phyloP scores from a whole-genome alignment of 140 eudicot species.

The Erigeron philadelphicus region DNA sequence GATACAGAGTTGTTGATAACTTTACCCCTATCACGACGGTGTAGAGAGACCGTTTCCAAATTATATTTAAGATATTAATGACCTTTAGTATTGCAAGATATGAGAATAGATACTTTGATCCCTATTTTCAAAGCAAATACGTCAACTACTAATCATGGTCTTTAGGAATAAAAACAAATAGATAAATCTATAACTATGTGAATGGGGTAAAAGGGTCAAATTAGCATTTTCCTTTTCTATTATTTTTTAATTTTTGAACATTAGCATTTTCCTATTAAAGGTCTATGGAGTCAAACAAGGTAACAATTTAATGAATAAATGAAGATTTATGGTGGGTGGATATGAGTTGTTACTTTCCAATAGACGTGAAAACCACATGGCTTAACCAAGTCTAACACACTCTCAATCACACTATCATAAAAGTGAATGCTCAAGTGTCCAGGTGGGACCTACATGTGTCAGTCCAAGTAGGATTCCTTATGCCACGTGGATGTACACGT shows the following conservation, averaged over 20 bases:
- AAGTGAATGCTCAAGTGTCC: constrained; percentile 8
- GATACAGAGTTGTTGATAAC: too few species aligned
- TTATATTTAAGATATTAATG: too few species aligned
- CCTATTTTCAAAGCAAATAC: too few species aligned
- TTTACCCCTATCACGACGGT: too few species aligned
- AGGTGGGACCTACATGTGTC: constrained; percentile 13
- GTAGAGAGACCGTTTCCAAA: too few species aligned
- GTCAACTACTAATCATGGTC: too few species aligned
- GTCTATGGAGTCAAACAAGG: constrained; percentile 2
- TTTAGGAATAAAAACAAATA: not conserved
- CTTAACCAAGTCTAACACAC: constrained; percentile 18
- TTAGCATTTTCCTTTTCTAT: too few species aligned
- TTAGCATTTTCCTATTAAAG: not conserved
- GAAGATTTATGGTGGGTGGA: constrained; percentile 15
- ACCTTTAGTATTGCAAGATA: too few species aligned
- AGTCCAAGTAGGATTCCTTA: constrained; percentile 15
- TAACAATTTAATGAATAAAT: constrained; percentile 2
- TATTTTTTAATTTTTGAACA: too few species aligned
- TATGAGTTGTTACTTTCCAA: constrained; percentile 24
- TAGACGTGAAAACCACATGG: constrained; percentile 27
- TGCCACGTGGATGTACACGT: constrained; percentile 22
- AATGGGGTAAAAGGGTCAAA: not conserved
- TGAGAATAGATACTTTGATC: too few species aligned
- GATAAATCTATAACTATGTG: not conserved
- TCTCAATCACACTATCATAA: not conserved